A percentile compares a stretch with the other conserved stretches of the same genome.
phyloP scores from a whole-genome alignment of 1,284 basidiomycete genomes.

The Schizophyllum amplum region DNA sequence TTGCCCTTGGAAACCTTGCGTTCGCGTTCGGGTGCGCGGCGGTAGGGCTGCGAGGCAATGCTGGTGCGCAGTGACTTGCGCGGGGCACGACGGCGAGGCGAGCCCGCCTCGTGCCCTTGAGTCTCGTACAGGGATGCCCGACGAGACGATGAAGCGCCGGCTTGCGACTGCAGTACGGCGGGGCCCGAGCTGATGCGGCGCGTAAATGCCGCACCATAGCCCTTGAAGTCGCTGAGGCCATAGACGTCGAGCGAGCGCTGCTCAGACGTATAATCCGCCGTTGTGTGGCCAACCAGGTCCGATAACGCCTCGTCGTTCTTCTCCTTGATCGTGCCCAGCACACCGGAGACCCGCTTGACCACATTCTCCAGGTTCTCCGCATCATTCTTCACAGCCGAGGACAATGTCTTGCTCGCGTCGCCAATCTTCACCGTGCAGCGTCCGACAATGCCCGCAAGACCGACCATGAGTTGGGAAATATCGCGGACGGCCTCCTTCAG shows the following conservation, averaged over 20 bases:
- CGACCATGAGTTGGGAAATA: conserved; percentile 64
- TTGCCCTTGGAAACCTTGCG: conserved; percentile 58
- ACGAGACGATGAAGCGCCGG: conserved; percentile 27
- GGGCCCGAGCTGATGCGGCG: conserved; percentile 40
- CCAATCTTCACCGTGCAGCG: conserved; percentile 68
- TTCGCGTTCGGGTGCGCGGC: conserved; percentile 52
- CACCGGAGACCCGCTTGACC: conserved; percentile 37
- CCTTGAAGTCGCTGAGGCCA: conserved; percentile 39
- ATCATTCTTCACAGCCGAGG: conserved; percentile 21
- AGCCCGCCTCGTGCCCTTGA: conserved; percentile 11
- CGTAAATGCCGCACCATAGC: conserved; percentile 33
- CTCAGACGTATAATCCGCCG: conserved; percentile 41
- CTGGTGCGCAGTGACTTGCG: conserved; percentile 65
- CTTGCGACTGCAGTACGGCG: conserved; percentile 30
- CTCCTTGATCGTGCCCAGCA: conserved; percentile 49
- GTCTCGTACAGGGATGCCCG: conserved; percentile 38
- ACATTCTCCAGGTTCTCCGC: conserved; percentile 19
- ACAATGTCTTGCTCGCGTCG: conserved; percentile 54
- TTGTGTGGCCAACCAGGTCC: conserved; percentile 56
- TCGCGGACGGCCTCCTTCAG: conserved; percentile 55
- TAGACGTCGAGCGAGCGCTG: conserved; percentile 11
- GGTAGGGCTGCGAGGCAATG: conserved; percentile 50
- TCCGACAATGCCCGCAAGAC: conserved; percentile 71
- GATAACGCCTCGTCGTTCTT: conserved; percentile 63
- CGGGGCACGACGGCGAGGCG: conserved; percentile 44